Percentiles rank a stretch among this genome's conserved stretches.
Conservation (phyloP, 2,329 filamentous ascomycete genomes). For the Davidsoniella virescens region DNA sequence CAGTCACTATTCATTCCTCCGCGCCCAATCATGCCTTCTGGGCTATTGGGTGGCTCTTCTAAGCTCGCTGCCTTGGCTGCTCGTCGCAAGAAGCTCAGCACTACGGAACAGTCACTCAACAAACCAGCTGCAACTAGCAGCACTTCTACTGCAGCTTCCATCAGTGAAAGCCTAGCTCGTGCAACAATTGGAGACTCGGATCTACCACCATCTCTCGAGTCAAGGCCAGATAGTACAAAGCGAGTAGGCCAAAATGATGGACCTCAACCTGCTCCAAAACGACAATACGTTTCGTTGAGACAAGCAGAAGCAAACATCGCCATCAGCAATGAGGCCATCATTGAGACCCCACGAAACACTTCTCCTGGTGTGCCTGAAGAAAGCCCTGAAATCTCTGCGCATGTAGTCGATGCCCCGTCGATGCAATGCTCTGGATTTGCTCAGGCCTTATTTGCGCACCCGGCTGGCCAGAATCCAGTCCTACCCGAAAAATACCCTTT, state of each 20-base stretch:
- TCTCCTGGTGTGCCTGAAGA: background rate
- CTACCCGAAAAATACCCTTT: slow-evolving; percentile 23
- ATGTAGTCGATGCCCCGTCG: background rate
- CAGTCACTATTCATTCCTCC: slow-evolving; percentile 48
- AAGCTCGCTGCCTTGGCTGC: slow-evolving; percentile 85
- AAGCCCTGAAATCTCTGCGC: background rate
- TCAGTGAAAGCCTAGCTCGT: slow-evolving; percentile 3
- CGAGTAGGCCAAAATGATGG: background rate
- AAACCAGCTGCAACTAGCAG: background rate
- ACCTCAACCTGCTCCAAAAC: slow-evolving; percentile 1
- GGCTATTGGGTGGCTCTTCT: slow-evolving; percentile 68
- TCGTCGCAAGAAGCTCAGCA: slow-evolving; percentile 67
- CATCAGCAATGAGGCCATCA: background rate
- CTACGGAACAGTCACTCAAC: slow-evolving; percentile 24
- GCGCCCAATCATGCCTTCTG: slow-evolving; percentile 33
- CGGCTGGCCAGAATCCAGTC: slow-evolving; percentile 15
- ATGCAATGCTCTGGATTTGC: slow-evolving; percentile 39
- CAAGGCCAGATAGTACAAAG: background rate
- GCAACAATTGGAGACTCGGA: slow-evolving; percentile 1
- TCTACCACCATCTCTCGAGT: background rate
- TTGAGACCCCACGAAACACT: background rate
- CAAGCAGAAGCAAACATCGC: background rate
- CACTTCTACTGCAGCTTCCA: background rate
- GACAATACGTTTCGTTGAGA: background rate
- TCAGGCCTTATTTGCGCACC: slow-evolving; percentile 32